Percentiles rank a stretch among this genome's conserved stretches.
phyloP scores from a whole-genome alignment of 176 grass and related monocot species.

The Oryza nivara region DNA sequence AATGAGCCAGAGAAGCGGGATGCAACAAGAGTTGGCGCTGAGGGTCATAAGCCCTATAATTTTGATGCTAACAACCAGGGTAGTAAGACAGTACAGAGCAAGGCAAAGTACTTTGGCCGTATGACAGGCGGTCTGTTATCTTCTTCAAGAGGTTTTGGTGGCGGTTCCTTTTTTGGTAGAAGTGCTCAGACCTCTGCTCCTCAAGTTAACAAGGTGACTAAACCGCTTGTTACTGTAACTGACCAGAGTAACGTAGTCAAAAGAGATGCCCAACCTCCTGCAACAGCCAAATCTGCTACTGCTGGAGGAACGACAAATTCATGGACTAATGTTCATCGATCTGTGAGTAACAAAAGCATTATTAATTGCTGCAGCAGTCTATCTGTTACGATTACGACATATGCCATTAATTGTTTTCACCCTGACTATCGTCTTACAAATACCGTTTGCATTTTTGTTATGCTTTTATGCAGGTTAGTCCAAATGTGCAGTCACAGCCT shows the following conservation, averaged over 20 bases:
- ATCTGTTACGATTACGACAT: slow-evolving; percentile 17
- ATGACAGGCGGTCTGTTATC: slow-evolving; percentile 67
- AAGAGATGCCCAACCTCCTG: slow-evolving; percentile 59
- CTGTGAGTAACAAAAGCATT: slow-evolving; percentile 64
- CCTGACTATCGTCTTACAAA: slow-evolving; percentile 28
- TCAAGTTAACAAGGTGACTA: slow-evolving; percentile 60
- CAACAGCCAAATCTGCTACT: slow-evolving; percentile 45
- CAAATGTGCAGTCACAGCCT: slow-evolving; percentile 61
- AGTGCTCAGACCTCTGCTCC: slow-evolving; percentile 49
- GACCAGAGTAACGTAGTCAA: slow-evolving; percentile 62
- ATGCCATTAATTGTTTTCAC: slow-evolving; percentile 14
- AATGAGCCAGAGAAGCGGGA: slow-evolving; percentile 52
- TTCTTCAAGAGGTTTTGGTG: slow-evolving; percentile 67
- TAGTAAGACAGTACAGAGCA: slow-evolving; percentile 50
- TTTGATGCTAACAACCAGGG: slow-evolving; percentile 50
- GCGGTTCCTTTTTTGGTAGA: slow-evolving; percentile 75
- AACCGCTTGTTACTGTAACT: slow-evolving; percentile 39
- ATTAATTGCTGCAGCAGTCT: slow-evolving; percentile 19
- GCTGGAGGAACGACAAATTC: slow-evolving; percentile 60
- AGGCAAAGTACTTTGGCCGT: slow-evolving; percentile 68
- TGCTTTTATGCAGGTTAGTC: slow-evolving; percentile 62
- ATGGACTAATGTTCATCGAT: slow-evolving; percentile 53
- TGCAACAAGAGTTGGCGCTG: slow-evolving; percentile 28
- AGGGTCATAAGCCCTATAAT: slow-evolving; percentile 48
- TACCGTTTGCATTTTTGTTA: slow-evolving; percentile 34